Base-by-base conservation (phyloP, 768 basidiomycete species). In the Russula foetens region DNA sequence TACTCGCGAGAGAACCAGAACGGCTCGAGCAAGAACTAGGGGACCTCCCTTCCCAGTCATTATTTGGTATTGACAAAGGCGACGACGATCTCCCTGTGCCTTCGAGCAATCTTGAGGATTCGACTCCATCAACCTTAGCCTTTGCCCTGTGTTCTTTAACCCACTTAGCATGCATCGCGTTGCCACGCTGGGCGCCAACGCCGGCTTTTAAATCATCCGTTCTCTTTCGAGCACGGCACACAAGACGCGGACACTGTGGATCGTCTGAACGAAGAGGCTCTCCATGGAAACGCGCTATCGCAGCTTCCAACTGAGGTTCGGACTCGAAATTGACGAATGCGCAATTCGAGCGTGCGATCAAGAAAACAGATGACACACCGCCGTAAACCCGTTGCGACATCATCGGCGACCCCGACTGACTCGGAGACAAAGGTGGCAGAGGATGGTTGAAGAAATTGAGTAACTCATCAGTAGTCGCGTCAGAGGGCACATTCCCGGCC, bases 321-420 rank as follows among this genome's bases (percentile, higher is more conserved):
- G 78, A 80, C 49, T 82, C 80, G 68, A 87, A 96, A 71, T 98
- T 98, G 72, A 96, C 81, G 69, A 98, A 98, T 4, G 91, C 92
- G 72, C 95, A 98, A 68, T 84, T 91, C 2, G 93, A 95, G n/a
- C 92, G 84, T n/a, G 87, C 81, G 66, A 98, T 98, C 55, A 93
- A 83, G 73, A 96, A 97, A 60, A 98, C 84, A 14, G 90, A 93
- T 2, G 86, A 71, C 0, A 97, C 83, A 8, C 91, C 91, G 44
- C 76, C 76, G 58, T 68, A 60, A 23, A 70, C 23, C 17, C 64
- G 49, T 28, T 26, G n/a, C 24, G 51, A 39, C 14, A 66, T 58
- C 19, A 64, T 47, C 12, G 65, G 59, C 14, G 64, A 28, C 7
- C 48, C 50, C 0, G 60, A 55, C 15, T 47, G 31, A 19, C 41